These are phyloP conservation scores for Citrus hindsii DNA, from an alignment of 345 rosid genomes.

Conservation along the genomic window DNA sequence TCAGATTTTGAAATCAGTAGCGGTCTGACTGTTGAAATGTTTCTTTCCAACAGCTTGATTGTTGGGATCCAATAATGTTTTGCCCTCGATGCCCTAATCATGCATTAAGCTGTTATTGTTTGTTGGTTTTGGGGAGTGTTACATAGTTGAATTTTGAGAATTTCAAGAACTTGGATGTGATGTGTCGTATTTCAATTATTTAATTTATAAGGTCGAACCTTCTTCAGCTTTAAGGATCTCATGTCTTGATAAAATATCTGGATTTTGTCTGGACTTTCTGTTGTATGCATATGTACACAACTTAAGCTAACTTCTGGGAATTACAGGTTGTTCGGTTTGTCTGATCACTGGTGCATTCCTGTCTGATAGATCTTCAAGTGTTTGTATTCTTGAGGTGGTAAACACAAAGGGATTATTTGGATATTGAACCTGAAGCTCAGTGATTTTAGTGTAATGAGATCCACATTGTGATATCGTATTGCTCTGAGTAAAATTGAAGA, in stretches of 20 bases:
- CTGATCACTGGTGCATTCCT: not conserved
- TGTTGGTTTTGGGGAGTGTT: not conserved
- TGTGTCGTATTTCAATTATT: not conserved
- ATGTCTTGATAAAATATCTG: not conserved
- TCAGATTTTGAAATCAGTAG: not conserved
- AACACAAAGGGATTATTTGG: not conserved
- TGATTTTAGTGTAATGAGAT: slow-evolving; percentile 20
- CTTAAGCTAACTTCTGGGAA: not conserved
- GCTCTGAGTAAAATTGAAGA: slow-evolving; percentile 11
- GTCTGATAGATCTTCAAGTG: slow-evolving; percentile 8
- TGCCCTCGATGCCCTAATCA: not conserved
- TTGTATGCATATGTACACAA: not conserved
- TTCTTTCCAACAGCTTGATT: not conserved
- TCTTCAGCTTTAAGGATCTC: not conserved
- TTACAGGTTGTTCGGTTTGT: slow-evolving; percentile 13
- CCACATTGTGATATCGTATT: slow-evolving; percentile 23
- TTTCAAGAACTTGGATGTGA: not conserved
- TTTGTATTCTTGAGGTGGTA: not conserved
- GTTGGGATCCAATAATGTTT: not conserved
- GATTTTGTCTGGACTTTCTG: not conserved
- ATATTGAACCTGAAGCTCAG: not conserved
- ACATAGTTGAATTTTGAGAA: not conserved
- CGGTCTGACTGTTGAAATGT: not conserved
- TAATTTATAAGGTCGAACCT: not conserved
- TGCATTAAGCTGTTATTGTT: not conserved